These are phyloP conservation scores for Sarocladiaceae sp. DNA, from an alignment of 2,329 filamentous ascomycete species.

Conservation along the genomic window DNA sequence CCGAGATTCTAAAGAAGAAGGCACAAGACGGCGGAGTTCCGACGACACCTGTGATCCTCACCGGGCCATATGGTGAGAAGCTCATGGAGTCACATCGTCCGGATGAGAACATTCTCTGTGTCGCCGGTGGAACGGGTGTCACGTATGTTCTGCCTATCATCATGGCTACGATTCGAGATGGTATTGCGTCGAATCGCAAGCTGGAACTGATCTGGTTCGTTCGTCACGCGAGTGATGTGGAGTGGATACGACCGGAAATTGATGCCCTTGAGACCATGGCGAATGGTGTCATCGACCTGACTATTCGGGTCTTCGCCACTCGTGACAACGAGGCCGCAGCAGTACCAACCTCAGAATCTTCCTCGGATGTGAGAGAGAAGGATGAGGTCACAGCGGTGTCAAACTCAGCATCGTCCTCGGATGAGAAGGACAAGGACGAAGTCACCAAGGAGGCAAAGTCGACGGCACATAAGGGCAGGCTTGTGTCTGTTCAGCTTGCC, in stretches of 20 bases:
- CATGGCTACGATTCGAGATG: slow-evolving; percentile 26
- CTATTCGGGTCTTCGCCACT: slow-evolving; percentile 56
- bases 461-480: not conserved
- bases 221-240: slow-evolving; percentile 46
- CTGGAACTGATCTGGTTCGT: slow-evolving; percentile 65
- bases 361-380: not conserved
- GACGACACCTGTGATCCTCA: slow-evolving; percentile 54
- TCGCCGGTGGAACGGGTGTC: slow-evolving; percentile 35
- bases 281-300: slow-evolving; percentile 38
- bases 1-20: slow-evolving; percentile 33
- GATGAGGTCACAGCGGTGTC: not conserved
- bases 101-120: slow-evolving; percentile 11
- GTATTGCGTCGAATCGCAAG: slow-evolving; percentile 42
- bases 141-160: slow-evolving; percentile 33
- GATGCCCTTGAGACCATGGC: slow-evolving; percentile 35
- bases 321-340: slow-evolving; percentile 31
- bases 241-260: slow-evolving; percentile 57
- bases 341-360: not conserved
- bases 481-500: not conserved
- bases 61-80: slow-evolving; percentile 58
- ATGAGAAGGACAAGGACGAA: not conserved
- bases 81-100: slow-evolving; percentile 28
- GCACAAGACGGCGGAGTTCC: not conserved
- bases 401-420: not conserved
- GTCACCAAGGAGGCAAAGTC: not conserved